These are phyloP conservation scores for Monilinia fructigena DNA, from an alignment of 2,329 filamentous ascomycete genomes.

Conservation along the genomic window DNA sequence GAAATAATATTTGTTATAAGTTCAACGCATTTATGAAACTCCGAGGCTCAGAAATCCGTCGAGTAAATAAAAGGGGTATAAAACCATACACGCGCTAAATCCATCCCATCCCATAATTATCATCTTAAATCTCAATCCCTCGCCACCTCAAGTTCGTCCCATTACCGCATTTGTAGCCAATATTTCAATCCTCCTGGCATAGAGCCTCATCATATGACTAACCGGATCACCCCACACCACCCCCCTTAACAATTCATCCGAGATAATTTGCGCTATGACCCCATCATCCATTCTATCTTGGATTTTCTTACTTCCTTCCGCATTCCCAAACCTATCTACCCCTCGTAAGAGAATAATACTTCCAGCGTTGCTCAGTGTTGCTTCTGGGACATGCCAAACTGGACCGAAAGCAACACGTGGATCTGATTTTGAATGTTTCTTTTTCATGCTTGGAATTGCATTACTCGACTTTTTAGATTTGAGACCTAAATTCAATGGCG, in stretches of 20 bases:
- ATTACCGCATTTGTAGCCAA: conserved; percentile 69
- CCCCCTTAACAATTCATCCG: conserved; percentile 64
- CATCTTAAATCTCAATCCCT: too few relatives aligned
- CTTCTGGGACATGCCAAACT: conserved; percentile 64
- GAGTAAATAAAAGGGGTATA: conserved; percentile 16
- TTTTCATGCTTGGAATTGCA: conserved; percentile 28
- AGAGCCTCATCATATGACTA: conserved; percentile 77
- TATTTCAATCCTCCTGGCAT: conserved; percentile 67
- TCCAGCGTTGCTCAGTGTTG: conserved; percentile 68
- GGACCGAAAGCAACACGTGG: conserved; percentile 40
- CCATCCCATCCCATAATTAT: too few relatives aligned
- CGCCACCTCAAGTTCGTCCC: conserved; percentile 34
- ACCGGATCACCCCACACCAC: conserved; percentile 81
- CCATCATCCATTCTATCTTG: conserved; percentile 55
- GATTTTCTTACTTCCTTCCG: conserved; percentile 45
- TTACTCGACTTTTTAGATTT: conserved; percentile 30
- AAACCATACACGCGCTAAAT: conserved; percentile 1
- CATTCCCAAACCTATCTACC: conserved; percentile 44
- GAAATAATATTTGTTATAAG: not conserved
- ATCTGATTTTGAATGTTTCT: conserved; percentile 31
- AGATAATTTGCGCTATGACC: conserved; percentile 66
- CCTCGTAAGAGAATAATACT: conserved; percentile 64
- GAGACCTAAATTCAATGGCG: conserved; percentile 25
- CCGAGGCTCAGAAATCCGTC: not conserved
- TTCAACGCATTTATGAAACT: not conserved